A percentile compares a stretch with the other conserved stretches of the same genome.
phyloP scores from a whole-genome alignment of 345 rosid genomes.

The Eucalyptus dawsonii region DNA sequence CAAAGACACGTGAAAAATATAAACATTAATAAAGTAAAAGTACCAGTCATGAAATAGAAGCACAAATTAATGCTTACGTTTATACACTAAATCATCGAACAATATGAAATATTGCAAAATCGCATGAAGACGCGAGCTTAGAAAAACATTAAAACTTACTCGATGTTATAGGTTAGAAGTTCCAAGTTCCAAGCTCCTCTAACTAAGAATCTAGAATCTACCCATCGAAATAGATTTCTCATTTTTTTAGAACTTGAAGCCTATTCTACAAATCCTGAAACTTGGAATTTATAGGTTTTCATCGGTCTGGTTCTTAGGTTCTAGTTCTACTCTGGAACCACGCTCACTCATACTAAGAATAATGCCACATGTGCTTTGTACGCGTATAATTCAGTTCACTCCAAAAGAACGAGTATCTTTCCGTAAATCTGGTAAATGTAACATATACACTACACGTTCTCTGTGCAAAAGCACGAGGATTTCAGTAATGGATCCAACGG shows the following conservation, averaged over 20 bases:
- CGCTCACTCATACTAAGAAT: no score
- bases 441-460: background rate
- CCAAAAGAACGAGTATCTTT: background rate
- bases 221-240: fast-evolving
- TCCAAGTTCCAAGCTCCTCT: fast-evolving
- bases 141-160: no score
- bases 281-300: fast-evolving
- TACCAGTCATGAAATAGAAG: no score
- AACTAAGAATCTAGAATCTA: fast-evolving
- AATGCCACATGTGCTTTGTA: background rate
- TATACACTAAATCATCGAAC: no score
- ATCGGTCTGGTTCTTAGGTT: no score
- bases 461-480: background rate
- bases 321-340: fast-evolving
- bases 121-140: fast-evolving
- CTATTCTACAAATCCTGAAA: no score
- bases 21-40: no score
- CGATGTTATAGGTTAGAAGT: no score
- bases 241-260: no score
- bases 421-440: background rate
- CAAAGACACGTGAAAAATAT: no score
- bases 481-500: background rate
- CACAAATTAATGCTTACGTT: no score
- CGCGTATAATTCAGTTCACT: background rate
- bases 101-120: no score